phyloP scores from a whole-genome alignment of 2,329 filamentous ascomycete genomes.

The Neofusicoccum kwambonambiense region DNA sequence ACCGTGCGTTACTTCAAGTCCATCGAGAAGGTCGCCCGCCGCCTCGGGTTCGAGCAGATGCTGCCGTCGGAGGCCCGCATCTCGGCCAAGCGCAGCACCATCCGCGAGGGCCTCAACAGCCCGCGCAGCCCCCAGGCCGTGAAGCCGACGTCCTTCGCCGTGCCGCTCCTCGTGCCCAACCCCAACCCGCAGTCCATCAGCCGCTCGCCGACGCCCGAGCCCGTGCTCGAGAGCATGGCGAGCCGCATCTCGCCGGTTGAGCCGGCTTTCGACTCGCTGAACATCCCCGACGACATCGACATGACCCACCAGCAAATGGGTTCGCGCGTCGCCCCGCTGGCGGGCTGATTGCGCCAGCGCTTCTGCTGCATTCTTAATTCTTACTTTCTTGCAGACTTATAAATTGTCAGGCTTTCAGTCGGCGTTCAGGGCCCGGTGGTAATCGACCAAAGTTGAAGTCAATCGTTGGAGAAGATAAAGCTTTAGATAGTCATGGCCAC shows the following conservation, averaged over 20 bases:
- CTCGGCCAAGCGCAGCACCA: slow-evolving; percentile 32
- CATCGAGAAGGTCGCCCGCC: slow-evolving; percentile 47
- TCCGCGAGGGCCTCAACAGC: slow-evolving; percentile 29
- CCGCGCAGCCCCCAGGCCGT: not conserved
- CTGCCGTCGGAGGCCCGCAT: slow-evolving; percentile 28
- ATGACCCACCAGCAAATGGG: slow-evolving; percentile 28
- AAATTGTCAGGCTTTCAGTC: slow-evolving; percentile 1
- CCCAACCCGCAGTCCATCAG: slow-evolving; percentile 22
- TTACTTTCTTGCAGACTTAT: not conserved
- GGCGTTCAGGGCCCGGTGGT: not conserved
- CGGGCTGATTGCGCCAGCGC: not conserved
- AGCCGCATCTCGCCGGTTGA: slow-evolving; percentile 21
- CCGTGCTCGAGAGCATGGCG: slow-evolving; percentile 37
- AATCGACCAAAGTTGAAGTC: not conserved
- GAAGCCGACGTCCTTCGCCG: not conserved
- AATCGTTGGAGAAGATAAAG: not conserved
- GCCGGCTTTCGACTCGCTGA: slow-evolving; percentile 1
- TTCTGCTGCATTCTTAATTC: not conserved
- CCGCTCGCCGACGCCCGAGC: slow-evolving; percentile 32
- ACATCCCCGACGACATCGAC: slow-evolving; percentile 27
- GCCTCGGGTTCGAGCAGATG: slow-evolving; percentile 46
- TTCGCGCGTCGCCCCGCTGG: slow-evolving; percentile 28
- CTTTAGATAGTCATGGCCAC: slow-evolving; percentile 1
- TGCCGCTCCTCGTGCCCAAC: slow-evolving; percentile 13
- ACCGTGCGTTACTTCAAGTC: slow-evolving; percentile 51